Evolutionary conservation across 352 stramenopile genomes (phyloP), one percentile per base, ranked within the genome.

Genomic region (Pythium plurisporium): DNA sequence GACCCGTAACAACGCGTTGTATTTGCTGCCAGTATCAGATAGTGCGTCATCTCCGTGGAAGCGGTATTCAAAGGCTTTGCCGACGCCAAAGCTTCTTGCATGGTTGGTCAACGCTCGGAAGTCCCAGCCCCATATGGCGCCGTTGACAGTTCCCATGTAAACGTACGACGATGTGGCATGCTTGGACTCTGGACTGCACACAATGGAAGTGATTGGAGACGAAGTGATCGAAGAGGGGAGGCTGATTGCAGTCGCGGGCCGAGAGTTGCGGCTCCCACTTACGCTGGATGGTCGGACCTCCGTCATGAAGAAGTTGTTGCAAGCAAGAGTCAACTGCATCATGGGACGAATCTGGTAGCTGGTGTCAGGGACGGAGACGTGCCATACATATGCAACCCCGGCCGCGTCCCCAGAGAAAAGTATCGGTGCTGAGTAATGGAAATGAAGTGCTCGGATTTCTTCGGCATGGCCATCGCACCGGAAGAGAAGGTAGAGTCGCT

Each of bases 401-500:
- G 29, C 52, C n/a, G 59, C 56, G 50, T 89, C 76, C 5, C 65
- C 72, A 0, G 79, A 84, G 27, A 89, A 55, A 0, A 89, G 55
- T 14, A 86, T 20, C 10, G 71, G 55, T 3, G 63, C 58, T 5
- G 59, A 49, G 23, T 50, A 37, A 37, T 80, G 70, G 26, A 89
- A 89, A 45, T 83, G 69, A 4, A 89, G 64, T 12, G 69, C 65
- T 29, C 67, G 71, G 26, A 89, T 76, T 29, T 86, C 75, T 37
- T 73, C 58, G 2, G 31, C 55, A 47, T 87, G 77, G 11, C 70
- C 73, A 12, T 68, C 62, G 49, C 79, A 87, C 4, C 64, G 60
- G 48, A 86, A 86, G 1, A 74, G 46, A 29, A 90, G 51, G 12
- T 79, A 86, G 14, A 90, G 68, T 8, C 62, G 69, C 44, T 73